Evolutionary conservation across 495 filamentous ascomycete genomes (phyloP).

Genomic region (Xeromyces bisporus): DNA sequence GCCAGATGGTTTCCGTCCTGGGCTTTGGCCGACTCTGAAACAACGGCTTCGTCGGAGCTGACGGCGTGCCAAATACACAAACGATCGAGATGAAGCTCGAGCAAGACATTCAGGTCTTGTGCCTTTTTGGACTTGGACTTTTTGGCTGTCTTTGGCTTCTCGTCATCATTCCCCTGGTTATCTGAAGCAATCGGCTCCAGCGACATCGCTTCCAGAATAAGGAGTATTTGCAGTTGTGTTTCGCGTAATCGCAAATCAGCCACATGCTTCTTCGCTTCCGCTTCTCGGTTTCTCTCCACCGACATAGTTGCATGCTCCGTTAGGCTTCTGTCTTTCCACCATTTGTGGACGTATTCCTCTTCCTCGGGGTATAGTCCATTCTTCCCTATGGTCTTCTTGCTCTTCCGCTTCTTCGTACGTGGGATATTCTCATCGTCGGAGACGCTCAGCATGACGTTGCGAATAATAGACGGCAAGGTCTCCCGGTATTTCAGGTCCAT

Average conservation of each 20-base stretch:
- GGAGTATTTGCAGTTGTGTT: constrained; percentile 77
- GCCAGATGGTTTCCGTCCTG: constrained; percentile 15
- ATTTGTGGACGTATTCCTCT: constrained; percentile 52
- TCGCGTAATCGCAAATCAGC: constrained; percentile 55
- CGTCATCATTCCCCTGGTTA: constrained; percentile 13
- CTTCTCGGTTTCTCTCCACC: constrained; percentile 31
- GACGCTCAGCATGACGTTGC: constrained; percentile 40
- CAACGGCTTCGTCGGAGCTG: constrained; percentile 30
- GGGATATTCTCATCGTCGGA: constrained; percentile 40
- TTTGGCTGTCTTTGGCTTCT: constrained; percentile 17
- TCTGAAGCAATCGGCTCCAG: constrained; percentile 35
- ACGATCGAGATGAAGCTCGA: constrained; percentile 78
- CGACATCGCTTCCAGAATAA: constrained; percentile 76
- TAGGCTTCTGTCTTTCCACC: constrained; percentile 49
- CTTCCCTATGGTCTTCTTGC: constrained; percentile 52
- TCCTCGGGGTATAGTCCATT: constrained; percentile 65
- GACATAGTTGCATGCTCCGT: constrained; percentile 15
- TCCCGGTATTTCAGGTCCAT: constrained; percentile 84
- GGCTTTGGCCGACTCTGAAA: constrained; percentile 16
- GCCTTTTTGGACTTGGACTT: constrained; percentile 32
- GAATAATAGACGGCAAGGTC: constrained; percentile 49
- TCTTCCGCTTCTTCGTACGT: constrained; percentile 39
- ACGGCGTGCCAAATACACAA: constrained; percentile 95
- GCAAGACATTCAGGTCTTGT: constrained; percentile 41
- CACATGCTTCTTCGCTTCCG: constrained; percentile 39